Percentiles rank a stretch among this genome's conserved stretches.
Evolutionary conservation across 2,329 filamentous ascomycete species (phyloP).

Genomic region (Exserohilum turcica): DNA sequence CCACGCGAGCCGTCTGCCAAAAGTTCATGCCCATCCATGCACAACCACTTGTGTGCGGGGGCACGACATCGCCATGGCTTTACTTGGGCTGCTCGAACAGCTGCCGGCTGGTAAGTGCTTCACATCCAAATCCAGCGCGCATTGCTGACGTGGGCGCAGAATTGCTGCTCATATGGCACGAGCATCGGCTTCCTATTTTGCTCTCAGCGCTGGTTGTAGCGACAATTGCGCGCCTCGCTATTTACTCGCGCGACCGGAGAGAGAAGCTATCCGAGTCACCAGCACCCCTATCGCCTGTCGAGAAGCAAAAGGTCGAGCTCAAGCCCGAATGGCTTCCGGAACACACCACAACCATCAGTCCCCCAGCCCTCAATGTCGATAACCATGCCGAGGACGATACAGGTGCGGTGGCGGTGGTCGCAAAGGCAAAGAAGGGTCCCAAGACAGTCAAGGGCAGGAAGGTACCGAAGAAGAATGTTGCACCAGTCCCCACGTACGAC

Average conservation of each 20-base stretch:
- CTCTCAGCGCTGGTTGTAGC: slow-evolving; percentile 39
- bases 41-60: slow-evolving; percentile 3
- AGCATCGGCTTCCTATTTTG: slow-evolving; percentile 42
- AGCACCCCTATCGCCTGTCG: slow-evolving; percentile 37
- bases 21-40: slow-evolving; percentile 19
- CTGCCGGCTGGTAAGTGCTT: slow-evolving; percentile 22
- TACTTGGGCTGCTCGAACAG: slow-evolving; percentile 14
- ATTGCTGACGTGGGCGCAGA: slow-evolving; percentile 28
- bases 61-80: slow-evolving; percentile 21
- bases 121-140: background rate
- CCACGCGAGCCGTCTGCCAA: slow-evolving; percentile 25
- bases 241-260: slow-evolving; percentile 34
- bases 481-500: slow-evolving; percentile 30
- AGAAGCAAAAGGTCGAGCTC: slow-evolving; percentile 39
- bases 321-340: slow-evolving; percentile 45
- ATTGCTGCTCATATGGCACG: slow-evolving; percentile 46
- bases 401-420: slow-evolving; percentile 20
- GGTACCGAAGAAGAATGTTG: slow-evolving; percentile 23
- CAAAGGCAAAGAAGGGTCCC: slow-evolving; percentile 39
- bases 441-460: slow-evolving; percentile 49
- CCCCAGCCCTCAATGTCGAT: slow-evolving; percentile 31
- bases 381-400: slow-evolving; percentile 38
- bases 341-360: slow-evolving; percentile 36
- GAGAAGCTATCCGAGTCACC: slow-evolving; percentile 40
- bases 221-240: slow-evolving; percentile 35